These are phyloP conservation scores for Phytophthora chlamydospora DNA, from an alignment of 352 stramenopile genomes.

Conservation along the genomic window DNA sequence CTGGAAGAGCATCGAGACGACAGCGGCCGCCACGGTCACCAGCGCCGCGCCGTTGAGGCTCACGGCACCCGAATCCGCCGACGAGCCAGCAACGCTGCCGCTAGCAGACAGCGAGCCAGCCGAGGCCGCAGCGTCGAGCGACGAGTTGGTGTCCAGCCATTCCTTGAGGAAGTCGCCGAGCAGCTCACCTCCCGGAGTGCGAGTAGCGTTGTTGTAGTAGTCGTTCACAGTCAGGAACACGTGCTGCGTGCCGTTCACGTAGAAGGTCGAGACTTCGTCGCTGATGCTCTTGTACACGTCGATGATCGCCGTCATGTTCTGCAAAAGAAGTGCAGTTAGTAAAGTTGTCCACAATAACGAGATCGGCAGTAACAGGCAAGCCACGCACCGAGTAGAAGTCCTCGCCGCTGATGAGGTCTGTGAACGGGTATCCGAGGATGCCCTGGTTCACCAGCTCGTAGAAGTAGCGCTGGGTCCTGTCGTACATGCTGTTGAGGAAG, in stretches of 20 bases:
- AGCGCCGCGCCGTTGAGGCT: conserved; percentile 23
- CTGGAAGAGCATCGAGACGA: conserved; percentile 29
- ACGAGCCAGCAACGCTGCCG: conserved; percentile 18
- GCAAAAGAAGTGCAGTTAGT: conserved; percentile 11
- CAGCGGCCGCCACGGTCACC: conserved; percentile 14
- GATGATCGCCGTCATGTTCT: conserved; percentile 59
- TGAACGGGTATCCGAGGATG: conserved; percentile 61
- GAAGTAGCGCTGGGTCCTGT: conserved; percentile 69
- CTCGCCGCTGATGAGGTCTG: conserved; percentile 49
- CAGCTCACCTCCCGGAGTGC: conserved; percentile 37
- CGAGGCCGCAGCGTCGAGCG: conserved; percentile 33
- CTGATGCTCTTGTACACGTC: conserved; percentile 57
- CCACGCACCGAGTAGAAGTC: conserved; percentile 59
- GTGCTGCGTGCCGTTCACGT: conserved; percentile 53
- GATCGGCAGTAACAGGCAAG: background rate
- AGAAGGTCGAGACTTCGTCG: conserved; percentile 56
- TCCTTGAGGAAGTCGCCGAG: conserved; percentile 45
- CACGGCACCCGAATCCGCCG: conserved; percentile 19
- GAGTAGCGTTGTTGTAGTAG: conserved; percentile 58
- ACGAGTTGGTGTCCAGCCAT: conserved; percentile 46
- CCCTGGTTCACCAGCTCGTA: conserved; percentile 64
- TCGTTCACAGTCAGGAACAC: conserved; percentile 54
- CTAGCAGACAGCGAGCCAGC: conserved; percentile 19
- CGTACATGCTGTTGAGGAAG: conserved; percentile 68
- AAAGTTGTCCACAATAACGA: background rate